Base-by-base conservation (phyloP, 352 stramenopile species). In the Plasmopara muralis region DNA sequence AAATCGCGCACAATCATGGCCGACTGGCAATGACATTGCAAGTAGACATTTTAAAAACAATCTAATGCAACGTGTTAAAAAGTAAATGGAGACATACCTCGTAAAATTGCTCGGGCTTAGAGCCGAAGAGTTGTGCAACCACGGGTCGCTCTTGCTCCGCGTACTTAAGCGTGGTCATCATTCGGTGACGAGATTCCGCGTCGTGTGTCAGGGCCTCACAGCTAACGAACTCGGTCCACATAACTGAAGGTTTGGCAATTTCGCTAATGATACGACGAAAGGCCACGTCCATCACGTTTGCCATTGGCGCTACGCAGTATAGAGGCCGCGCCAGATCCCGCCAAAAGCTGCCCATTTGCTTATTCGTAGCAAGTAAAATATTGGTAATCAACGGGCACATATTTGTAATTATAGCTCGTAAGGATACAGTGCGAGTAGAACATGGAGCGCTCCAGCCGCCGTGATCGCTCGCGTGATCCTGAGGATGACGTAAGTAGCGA, bases 161-260 rank as follows among this genome's bases (percentile, higher is more conserved):
- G 43, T 87, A 92, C 65, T 77, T 70, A 8, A 93, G 74, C 35
- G 77, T 83, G 14, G 77, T 80, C 71, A 86, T 83, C 79, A 92
- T 92, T 50, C 77, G 77, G 43, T 67, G 55, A 12, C 79, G 66
- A 14, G 82, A 89, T 13, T 62, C 62, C 1, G 58, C 37, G 48
- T 89, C 72, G 50, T 87, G 68, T 20, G 75, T 82, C 25, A 93
- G 67, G 39, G 79, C 82, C 63, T 92, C 82, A 50, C 82, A 92
- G 62, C 82, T 93, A 35, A 90, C 82, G 33, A 93, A 93, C 49
- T 93, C 82, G 10, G 79, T 93, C 79, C 82, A 93, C 74, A 86
- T 87, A 43, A 85, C 82, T 51, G 78, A 80, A 5, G 82, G 82
- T 56, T 89, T 89, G 45, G 74, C 75, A 39, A 93, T 67, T 38